phyloP scores from a whole-genome alignment of 75 land plant genomes.

The Chamaecyparis obtusa region DNA sequence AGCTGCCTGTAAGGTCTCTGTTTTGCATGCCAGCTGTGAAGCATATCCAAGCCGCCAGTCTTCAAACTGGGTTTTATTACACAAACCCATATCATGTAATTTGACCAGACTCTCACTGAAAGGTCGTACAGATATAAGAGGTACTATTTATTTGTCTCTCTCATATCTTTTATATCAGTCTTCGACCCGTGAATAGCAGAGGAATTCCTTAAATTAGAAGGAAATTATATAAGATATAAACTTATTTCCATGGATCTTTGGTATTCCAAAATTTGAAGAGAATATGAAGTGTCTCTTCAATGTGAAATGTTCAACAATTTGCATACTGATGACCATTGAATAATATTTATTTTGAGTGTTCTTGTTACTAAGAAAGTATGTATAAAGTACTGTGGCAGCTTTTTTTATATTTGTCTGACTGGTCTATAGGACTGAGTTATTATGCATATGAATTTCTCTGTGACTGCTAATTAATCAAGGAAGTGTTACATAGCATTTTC shows the following conservation, averaged over 20 bases:
- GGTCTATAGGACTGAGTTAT: neutral
- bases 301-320: neutral
- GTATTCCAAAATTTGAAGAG: neutral
- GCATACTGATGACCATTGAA: neutral
- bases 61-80: conserved; percentile 3
- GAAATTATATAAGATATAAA: neutral
- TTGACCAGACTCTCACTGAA: conserved; percentile 40
- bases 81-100: conserved; percentile 12
- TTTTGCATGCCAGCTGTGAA: conserved; percentile 20
- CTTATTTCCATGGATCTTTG: neutral
- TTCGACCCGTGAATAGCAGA: neutral
- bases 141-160: conserved; percentile 22
- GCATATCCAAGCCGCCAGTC: neutral
- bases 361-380: neutral
- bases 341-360: neutral
- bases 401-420: neutral
- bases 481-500: neutral
- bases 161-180: neutral
- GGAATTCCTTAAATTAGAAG: neutral
- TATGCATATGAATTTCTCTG: neutral
- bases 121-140: conserved; percentile 46
- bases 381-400: neutral
- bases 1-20: conserved; percentile 23
- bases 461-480: neutral
- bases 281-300: neutral